Percentiles rank a stretch among this genome's conserved stretches.
Evolutionary conservation across 2,329 filamentous ascomycete species (phyloP).

Genomic region (Colletotrichum australisinense): DNA sequence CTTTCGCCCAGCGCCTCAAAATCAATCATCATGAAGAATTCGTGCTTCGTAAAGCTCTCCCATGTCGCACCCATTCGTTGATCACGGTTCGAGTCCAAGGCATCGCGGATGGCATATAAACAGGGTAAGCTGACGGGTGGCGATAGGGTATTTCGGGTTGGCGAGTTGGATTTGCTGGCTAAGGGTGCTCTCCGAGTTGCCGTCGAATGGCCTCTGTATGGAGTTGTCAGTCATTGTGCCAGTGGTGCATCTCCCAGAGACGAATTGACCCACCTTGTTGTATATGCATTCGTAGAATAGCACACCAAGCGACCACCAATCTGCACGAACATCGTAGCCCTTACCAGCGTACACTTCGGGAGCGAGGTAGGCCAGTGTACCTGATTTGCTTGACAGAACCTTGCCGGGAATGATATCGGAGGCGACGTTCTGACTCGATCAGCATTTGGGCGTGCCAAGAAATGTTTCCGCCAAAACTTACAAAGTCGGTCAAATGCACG

Average conservation of each 20-base stretch:
- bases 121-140: slow-evolving; percentile 91
- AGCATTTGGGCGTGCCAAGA: slow-evolving; percentile 32
- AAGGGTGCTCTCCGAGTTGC: slow-evolving; percentile 83
- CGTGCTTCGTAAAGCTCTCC: slow-evolving; percentile 86
- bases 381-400: slow-evolving; percentile 92
- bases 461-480: slow-evolving; percentile 57
- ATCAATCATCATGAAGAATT: slow-evolving; percentile 89
- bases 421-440: slow-evolving; percentile 83
- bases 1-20: slow-evolving; percentile 83
- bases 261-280: slow-evolving; percentile 78
- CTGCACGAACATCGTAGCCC: slow-evolving; percentile 89
- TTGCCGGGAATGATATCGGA: slow-evolving; percentile 90
- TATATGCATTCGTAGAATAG: slow-evolving; percentile 99
- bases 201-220: slow-evolving; percentile 87
- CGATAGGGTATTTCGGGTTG: slow-evolving; percentile 88
- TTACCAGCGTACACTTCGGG: slow-evolving; percentile 94
- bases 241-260: neutral
- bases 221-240: slow-evolving; percentile 44
- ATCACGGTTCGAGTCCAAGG: slow-evolving; percentile 83
- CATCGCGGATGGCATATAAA: slow-evolving; percentile 86
- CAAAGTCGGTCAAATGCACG: slow-evolving; percentile 97
- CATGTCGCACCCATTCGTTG: slow-evolving; percentile 89
- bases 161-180: slow-evolving; percentile 84
- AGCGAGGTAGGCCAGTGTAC: slow-evolving; percentile 93
- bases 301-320: slow-evolving; percentile 99